Conservation (phyloP, 192 early-diverging fungal species). For the Chytriomyces confervae region DNA sequence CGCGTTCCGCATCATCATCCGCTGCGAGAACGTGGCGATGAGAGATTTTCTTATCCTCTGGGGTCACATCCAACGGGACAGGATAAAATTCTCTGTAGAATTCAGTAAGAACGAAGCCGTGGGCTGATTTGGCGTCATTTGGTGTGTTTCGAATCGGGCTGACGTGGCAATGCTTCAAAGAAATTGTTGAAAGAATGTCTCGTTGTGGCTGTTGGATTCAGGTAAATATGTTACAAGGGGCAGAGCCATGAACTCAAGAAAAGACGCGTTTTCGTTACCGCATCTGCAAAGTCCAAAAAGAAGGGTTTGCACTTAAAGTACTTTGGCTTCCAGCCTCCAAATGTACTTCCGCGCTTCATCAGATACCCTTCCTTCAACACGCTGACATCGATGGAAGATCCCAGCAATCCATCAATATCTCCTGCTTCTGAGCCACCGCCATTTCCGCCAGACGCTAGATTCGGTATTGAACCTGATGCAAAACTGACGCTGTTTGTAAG, state of each 20-base stretch:
- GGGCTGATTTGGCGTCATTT: slow-evolving; percentile 67
- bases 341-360: slow-evolving; percentile 93
- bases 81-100: slow-evolving; percentile 52
- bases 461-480: neutral
- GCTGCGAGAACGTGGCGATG: slow-evolving; percentile 84
- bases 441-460: neutral
- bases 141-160: slow-evolving; percentile 37
- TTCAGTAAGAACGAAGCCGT: slow-evolving; percentile 87
- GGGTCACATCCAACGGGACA: slow-evolving; percentile 15
- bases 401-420: slow-evolving; percentile 22
- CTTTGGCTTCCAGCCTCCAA: slow-evolving; percentile 95
- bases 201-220: slow-evolving; percentile 68
- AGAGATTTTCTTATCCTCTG: slow-evolving; percentile 58
- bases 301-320: slow-evolving; percentile 63
- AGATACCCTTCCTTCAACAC: slow-evolving; percentile 82
- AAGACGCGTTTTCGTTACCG: slow-evolving; percentile 23
- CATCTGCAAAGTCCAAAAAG: slow-evolving; percentile 83
- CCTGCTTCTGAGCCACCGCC: neutral
- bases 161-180: slow-evolving; percentile 76
- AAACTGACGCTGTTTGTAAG: slow-evolving; percentile 69
- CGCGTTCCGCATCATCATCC: slow-evolving; percentile 85
- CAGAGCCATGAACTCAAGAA: neutral
- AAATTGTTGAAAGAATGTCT: slow-evolving; percentile 73
- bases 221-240: neutral
- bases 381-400: neutral